Evolutionary conservation across 306 rosid species (phyloP).

Genomic region (Sesbania bispinosa): DNA sequence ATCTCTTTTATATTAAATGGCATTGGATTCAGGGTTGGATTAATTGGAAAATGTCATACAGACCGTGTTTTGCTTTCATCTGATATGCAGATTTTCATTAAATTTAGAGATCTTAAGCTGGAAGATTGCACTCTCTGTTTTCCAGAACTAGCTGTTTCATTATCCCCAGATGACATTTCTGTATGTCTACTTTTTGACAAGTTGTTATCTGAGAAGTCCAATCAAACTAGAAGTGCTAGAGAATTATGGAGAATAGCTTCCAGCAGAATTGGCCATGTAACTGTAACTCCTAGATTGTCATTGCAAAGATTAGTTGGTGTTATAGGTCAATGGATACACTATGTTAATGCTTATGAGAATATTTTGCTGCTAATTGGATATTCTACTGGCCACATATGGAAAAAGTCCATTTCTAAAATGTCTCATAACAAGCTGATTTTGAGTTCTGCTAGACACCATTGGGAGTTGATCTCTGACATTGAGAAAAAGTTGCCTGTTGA

Average conservation of each 20-base stretch:
- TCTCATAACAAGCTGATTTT: conserved; percentile 38
- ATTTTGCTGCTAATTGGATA: conserved; percentile 57
- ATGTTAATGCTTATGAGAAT: conserved; percentile 66
- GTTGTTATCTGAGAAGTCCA: conserved; percentile 41
- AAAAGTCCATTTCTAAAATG: conserved; percentile 48
- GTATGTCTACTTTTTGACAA: conserved; percentile 43
- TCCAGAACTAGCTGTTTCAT: conserved; percentile 51
- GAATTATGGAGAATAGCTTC: conserved; percentile 86
- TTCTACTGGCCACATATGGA: conserved; percentile 46
- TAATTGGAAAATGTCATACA: conserved; percentile 32
- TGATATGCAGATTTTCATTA: conserved; percentile 43
- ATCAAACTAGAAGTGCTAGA: conserved; percentile 60
- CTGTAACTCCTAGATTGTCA: conserved; percentile 43
- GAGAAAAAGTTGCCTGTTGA: conserved; percentile 75
- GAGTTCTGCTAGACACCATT: conserved; percentile 47
- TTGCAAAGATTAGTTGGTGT: conserved; percentile 48
- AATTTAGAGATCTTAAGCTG: conserved; percentile 53
- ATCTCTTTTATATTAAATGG: conserved; percentile 41
- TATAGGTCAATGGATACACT: conserved; percentile 68
- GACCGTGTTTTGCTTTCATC: conserved; percentile 39
- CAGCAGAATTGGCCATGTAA: conserved; percentile 47
- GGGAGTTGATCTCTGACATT: conserved; percentile 60
- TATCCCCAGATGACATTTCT: conserved; percentile 60
- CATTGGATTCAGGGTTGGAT: conserved; percentile 51
- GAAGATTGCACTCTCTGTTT: conserved; percentile 50